Base-by-base conservation (phyloP, 768 basidiomycete genomes). In the Tulasnella sp. region DNA sequence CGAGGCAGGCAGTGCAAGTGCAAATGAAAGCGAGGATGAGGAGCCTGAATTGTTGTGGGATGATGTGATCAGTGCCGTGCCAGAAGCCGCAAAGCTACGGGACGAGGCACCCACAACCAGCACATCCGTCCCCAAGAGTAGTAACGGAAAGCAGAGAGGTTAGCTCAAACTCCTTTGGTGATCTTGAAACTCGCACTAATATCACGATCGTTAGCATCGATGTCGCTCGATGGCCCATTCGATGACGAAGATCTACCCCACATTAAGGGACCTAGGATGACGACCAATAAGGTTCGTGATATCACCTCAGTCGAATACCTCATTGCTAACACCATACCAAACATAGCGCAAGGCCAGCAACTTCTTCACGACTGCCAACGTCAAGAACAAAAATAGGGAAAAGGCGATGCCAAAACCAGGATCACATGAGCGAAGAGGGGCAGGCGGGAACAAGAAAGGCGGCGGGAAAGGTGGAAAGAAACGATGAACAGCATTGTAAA, bases 331-430 rank as follows among this genome's bases (percentile, higher is more conserved):
- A 29, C 10, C 15, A 19, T 0, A 53, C 48, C 42, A 55, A 29
- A 16, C 19, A n/a, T 61, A 88, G 89, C 82, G 79, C 70, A 90
- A 86, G 67, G 77, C 86, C 8, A 72, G 74, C 50, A 96, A 98
- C 69, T 96, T 90, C 69, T 95, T 87, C 69, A 76, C 80, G 3
- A 73, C 63, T 34, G 76, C 83, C 4, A 90, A 90, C 56, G 85
- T 90, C 56, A 90, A 90, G 71, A 89, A 88, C 66, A 47, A 55
- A 37, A 62, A 61, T 46, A 53, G 57, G 13, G 88, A 51, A 29
- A 51, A 43, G 49, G 32, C 24, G 27, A 40, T 5, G 27, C 39
- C 39, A 10, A 22, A 45, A 24, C n/a, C 40, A 19, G 24, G 10
- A 5, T 29, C 19, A 6, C 10, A 19, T 13, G 37, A 31, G 16